These are phyloP conservation scores for Graphiopsis chlorocephala DNA, from an alignment of 2,329 filamentous ascomycete genomes.

Conservation along the genomic window DNA sequence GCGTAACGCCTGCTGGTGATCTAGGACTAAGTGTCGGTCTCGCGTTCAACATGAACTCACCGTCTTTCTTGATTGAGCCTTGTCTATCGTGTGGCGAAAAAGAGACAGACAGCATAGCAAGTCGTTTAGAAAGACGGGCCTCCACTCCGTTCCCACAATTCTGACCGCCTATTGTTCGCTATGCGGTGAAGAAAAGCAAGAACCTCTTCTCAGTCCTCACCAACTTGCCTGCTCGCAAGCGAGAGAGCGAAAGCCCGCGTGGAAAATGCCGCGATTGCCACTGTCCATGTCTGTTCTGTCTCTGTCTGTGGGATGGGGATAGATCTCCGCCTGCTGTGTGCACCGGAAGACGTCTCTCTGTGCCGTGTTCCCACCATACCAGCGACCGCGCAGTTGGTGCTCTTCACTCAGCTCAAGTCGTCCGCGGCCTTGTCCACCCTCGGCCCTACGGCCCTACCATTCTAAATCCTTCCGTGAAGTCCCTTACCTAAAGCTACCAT, in stretches of 20 bases:
- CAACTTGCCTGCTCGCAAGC: background rate
- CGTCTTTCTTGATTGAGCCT: background rate
- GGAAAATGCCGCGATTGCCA: background rate
- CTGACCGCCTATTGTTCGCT: background rate
- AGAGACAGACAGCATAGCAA: background rate
- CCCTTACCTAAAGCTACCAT: background rate
- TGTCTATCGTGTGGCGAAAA: background rate
- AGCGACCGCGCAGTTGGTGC: background rate
- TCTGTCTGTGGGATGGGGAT: background rate
- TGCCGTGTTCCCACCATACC: background rate
- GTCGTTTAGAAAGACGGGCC: background rate
- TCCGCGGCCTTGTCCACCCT: background rate
- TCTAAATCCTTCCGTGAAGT: background rate
- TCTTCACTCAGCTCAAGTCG: background rate
- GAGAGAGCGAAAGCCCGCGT: background rate
- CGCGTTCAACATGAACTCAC: background rate
- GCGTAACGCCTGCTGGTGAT: background rate
- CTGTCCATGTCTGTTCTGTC: background rate
- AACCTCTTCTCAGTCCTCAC: background rate
- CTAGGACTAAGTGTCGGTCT: too few relatives aligned
- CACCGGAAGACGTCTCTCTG: too few relatives aligned
- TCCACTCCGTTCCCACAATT: background rate
- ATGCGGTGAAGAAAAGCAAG: conserved; percentile 1
- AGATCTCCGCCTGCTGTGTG: background rate
- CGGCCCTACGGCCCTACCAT: background rate